A percentile compares a stretch with the other conserved stretches of the same genome.
Conservation (phyloP, 2,329 filamentous ascomycete species). For the Neurospora crassa region DNA sequence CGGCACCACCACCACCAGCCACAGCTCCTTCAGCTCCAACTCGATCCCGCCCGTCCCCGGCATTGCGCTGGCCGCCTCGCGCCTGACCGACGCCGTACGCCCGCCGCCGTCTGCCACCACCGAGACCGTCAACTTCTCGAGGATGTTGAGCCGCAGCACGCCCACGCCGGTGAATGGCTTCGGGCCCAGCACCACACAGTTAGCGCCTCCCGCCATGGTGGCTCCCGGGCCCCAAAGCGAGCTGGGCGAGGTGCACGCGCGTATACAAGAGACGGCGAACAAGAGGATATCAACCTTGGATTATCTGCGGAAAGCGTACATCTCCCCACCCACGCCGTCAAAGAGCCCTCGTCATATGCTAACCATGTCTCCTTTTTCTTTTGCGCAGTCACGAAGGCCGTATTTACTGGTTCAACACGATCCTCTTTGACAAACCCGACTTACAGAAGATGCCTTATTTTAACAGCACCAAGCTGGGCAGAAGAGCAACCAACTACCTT, state of each 20-base stretch:
- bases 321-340: constrained; percentile 14
- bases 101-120: constrained; percentile 9
- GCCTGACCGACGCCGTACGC: constrained; percentile 14
- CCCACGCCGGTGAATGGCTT: constrained; percentile 24
- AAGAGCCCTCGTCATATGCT: constrained; percentile 1
- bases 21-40: constrained; percentile 31
- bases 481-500: constrained; percentile 88
- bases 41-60: constrained; percentile 42
- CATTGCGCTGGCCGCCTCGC: constrained; percentile 33
- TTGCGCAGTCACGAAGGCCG: constrained; percentile 72
- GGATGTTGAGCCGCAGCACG: constrained; percentile 35
- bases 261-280: constrained; percentile 74
- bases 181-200: constrained; percentile 14
- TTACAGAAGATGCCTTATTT: constrained; percentile 78
- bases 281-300: constrained; percentile 93
- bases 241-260: constrained; percentile 41
- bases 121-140: constrained; percentile 24
- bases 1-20: neutral
- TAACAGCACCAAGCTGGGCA: constrained; percentile 71
- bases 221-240: constrained; percentile 33
- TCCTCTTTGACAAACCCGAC: constrained; percentile 79
- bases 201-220: constrained; percentile 20
- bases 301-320: constrained; percentile 85
- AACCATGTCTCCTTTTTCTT: neutral
- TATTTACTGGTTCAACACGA: constrained; percentile 97